Base-by-base conservation (phyloP, 495 filamentous ascomycete genomes). In the Hypomontagnella submonticulosa region DNA sequence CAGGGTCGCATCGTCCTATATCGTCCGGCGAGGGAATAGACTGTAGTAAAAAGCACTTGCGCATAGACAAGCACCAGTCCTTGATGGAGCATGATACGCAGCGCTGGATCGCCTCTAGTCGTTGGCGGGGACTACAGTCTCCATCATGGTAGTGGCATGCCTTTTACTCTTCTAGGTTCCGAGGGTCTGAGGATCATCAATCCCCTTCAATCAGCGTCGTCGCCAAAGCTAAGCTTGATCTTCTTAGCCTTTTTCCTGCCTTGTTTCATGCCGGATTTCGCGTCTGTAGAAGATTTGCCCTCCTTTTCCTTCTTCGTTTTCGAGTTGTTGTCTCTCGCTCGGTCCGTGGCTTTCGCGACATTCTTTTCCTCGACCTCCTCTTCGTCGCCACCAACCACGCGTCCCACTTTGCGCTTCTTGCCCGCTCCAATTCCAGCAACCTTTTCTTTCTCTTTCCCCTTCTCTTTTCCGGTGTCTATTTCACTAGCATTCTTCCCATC, bases 181-280 rank as follows among this genome's bases (percentile, higher is more conserved):
- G 20, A 2, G 33, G 3, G 16, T 13, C 8, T 33, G 47, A 1
- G 27, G 10, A 18, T 3, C 32, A 15, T 49, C 34, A 53, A 19
- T 48, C 27, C 9, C 51, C 48, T 34, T 74, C 61, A 74, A 19
- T 72, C 70, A 20, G 72, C 82, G 47, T 82, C 81, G 52, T 85
- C 84, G 3, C 77, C 80, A 72, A 86, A 86, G 70, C 84, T 85
- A 42, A 86, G 75, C 76, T 85, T 85, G 56, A 86, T 80, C 74
- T 86, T 86, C 76, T 86, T 85, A 0, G 78, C 77, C 66, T 83
- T 82, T 64, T 80, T 80, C 50, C 61, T 69, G 1, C 44, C 58
- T 42, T 54, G 40, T 52, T 60, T 62, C 11, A 34, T 46, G 27
- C 63, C 53, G 37, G 38, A 47, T 9, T 61, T 69, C 6, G 43